Evolutionary conservation across 2,329 filamentous ascomycete genomes (phyloP).

Genomic region (Xylariaceae sp.): DNA sequence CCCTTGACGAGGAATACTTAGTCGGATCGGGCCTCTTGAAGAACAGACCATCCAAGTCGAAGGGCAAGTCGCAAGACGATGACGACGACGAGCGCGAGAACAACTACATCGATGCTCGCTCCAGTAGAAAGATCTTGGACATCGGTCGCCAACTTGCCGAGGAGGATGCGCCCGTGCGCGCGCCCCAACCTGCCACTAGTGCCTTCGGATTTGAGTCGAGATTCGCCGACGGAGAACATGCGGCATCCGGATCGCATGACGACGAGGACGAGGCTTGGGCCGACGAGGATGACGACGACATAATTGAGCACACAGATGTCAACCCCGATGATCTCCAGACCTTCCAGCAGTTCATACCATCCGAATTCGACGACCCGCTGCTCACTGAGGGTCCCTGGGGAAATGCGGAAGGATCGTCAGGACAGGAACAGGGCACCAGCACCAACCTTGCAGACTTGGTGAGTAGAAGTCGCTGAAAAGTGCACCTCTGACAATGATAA

Average conservation of each 20-base stretch:
- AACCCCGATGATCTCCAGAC: conserved; percentile 84
- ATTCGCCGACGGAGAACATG: conserved; percentile 58
- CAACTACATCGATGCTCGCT: conserved; percentile 77
- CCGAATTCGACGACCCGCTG: conserved; percentile 60
- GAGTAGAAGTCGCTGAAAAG: background rate
- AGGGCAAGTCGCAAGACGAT: conserved; percentile 62
- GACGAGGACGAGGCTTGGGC: conserved; percentile 61
- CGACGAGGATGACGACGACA: conserved; percentile 72
- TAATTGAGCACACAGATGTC: conserved; percentile 68
- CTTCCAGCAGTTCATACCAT: conserved; percentile 84
- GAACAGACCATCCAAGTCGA: conserved; percentile 58
- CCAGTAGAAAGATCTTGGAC: conserved; percentile 80
- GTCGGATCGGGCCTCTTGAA: conserved; percentile 61
- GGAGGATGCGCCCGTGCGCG: conserved; percentile 59
- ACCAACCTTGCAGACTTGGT: conserved; percentile 92
- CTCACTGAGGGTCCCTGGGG: conserved; percentile 59
- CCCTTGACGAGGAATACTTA: conserved; percentile 79
- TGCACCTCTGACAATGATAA: too few species aligned
- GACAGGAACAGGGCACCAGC: conserved; percentile 45
- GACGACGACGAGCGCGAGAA: conserved; percentile 59
- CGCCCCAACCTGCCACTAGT: conserved; percentile 44
- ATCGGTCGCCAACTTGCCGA: conserved; percentile 85
- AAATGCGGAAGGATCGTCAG: conserved; percentile 36
- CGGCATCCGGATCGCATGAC: conserved; percentile 41
- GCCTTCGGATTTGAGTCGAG: conserved; percentile 78